Percentiles rank a stretch among this genome's conserved stretches.
Conservation (phyloP, 2,329 filamentous ascomycete genomes). For the Penicillium palitans region DNA sequence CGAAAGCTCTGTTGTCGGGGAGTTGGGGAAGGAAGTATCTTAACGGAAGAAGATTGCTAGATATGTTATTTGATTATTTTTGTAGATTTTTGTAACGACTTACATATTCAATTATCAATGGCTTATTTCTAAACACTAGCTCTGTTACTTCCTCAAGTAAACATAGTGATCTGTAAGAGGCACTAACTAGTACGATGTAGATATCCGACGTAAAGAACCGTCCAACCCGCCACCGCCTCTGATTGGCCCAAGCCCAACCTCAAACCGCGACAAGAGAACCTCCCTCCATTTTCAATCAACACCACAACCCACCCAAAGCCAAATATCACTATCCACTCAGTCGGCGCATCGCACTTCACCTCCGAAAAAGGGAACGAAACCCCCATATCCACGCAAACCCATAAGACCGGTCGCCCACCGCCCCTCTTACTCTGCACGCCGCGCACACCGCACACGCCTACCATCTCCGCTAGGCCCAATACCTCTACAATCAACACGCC, state of each 20-base stretch:
- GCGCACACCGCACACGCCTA: not conserved
- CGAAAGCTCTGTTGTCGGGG: too few species aligned
- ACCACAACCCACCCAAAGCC: not conserved
- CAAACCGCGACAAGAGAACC: not conserved
- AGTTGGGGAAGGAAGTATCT: too few species aligned
- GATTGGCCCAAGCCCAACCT: conserved; percentile 23
- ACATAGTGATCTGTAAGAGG: too few species aligned
- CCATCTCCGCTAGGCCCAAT: not conserved
- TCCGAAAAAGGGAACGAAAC: not conserved
- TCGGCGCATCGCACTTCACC: not conserved
- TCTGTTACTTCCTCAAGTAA: too few species aligned
- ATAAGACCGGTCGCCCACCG: not conserved
- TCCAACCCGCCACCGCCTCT: conserved; percentile 14
- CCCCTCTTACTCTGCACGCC: conserved; percentile 26
- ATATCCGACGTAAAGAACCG: not conserved
- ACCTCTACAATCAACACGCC: not conserved
- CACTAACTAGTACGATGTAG: not conserved
- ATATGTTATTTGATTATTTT: too few species aligned
- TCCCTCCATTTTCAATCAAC: not conserved
- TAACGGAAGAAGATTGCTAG: too few species aligned
- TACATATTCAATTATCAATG: too few species aligned
- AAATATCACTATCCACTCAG: not conserved
- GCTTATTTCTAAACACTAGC: too few species aligned
- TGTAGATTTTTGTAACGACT: too few species aligned
- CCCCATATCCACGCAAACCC: not conserved